phyloP scores from a whole-genome alignment of 2,329 filamentous ascomycete species.

The Aspergillus novofumigatus region DNA sequence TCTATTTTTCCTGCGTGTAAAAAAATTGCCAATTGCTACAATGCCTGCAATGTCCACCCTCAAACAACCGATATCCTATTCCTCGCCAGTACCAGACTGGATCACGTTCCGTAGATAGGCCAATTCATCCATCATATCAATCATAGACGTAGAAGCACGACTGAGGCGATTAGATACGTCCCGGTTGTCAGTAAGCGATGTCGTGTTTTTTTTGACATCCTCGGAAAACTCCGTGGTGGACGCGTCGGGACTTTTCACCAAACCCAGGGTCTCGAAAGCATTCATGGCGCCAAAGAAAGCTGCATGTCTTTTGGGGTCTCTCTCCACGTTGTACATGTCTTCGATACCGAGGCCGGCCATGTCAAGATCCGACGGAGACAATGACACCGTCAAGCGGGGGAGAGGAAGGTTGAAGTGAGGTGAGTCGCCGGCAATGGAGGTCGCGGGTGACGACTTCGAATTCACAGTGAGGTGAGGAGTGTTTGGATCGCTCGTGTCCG shows the following conservation, averaged over 20 bases:
- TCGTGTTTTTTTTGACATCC: conserved; percentile 2
- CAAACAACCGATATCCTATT: conserved; percentile 1
- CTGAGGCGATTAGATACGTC: conserved; percentile 10
- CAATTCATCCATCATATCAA: conserved; percentile 49
- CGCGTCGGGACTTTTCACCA: conserved; percentile 22
- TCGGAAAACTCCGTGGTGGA: conserved; percentile 22
- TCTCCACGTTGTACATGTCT: conserved; percentile 29
- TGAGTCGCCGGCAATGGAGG: conserved; percentile 24
- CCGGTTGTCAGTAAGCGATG: neutral
- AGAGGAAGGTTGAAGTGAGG: conserved; percentile 21
- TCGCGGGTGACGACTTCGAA: conserved; percentile 26
- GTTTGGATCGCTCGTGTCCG: conserved; percentile 29
- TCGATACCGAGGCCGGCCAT: conserved; percentile 32
- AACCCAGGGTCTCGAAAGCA: conserved; percentile 24
- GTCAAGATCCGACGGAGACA: conserved; percentile 24
- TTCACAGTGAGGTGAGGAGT: conserved; percentile 34
- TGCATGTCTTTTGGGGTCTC: conserved; percentile 35
- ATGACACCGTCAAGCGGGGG: conserved; percentile 23
- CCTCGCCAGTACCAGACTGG: conserved; percentile 25
- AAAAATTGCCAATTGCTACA: neutral
- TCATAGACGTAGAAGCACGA: conserved; percentile 35
- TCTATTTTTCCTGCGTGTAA: neutral
- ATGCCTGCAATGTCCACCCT: neutral
- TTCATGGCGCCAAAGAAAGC: conserved; percentile 32
- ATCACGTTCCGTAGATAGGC: conserved; percentile 50